Percentiles rank a stretch among this genome's conserved stretches.
Evolutionary conservation across 2,329 filamentous ascomycete genomes (phyloP).

Genomic region (Nigrospora sphaerica): DNA sequence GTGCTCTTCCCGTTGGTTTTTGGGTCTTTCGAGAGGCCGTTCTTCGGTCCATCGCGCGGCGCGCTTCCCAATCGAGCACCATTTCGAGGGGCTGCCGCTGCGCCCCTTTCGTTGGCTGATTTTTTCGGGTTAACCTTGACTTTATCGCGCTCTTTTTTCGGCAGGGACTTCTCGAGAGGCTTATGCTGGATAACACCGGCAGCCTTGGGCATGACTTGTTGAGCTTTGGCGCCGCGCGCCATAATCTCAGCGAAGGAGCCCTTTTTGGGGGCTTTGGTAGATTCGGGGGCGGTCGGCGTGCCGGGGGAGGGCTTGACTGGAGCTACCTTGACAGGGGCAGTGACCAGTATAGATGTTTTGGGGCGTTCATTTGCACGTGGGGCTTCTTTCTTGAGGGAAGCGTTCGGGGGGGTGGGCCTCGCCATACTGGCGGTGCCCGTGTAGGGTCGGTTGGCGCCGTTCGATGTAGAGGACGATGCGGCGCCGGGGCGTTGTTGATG

Average conservation of each 20-base stretch:
- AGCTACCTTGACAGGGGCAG: slow-evolving; percentile 11
- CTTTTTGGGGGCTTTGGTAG: slow-evolving; percentile 52
- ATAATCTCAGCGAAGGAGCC: slow-evolving; percentile 70
- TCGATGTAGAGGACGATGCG: background rate
- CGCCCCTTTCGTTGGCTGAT: slow-evolving; percentile 20
- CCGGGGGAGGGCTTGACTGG: slow-evolving; percentile 18
- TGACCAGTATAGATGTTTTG: slow-evolving; percentile 10
- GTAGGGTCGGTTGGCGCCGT: background rate
- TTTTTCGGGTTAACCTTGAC: slow-evolving; percentile 35
- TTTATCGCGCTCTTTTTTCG: slow-evolving; percentile 44
- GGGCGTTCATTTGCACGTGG: slow-evolving; percentile 9
- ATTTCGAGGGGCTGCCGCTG: slow-evolving; percentile 10
- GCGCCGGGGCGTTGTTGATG: background rate
- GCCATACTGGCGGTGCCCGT: slow-evolving; percentile 4
- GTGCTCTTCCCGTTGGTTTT: slow-evolving; percentile 18
- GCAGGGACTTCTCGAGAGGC: slow-evolving; percentile 53
- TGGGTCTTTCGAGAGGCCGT: slow-evolving; percentile 12
- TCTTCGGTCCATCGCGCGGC: slow-evolving; percentile 10
- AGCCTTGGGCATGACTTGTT: slow-evolving; percentile 52
- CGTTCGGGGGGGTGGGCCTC: slow-evolving; percentile 3
- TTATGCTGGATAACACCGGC: slow-evolving; percentile 71
- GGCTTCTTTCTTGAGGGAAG: slow-evolving; percentile 10
- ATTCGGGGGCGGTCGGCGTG: slow-evolving; percentile 13
- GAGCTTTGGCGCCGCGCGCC: slow-evolving; percentile 61
- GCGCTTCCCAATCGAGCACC: slow-evolving; percentile 6